A percentile compares a stretch with the other conserved stretches of the same genome.
phyloP scores from a whole-genome alignment of 2,329 filamentous ascomycete genomes.

The Curvularia sp. region DNA sequence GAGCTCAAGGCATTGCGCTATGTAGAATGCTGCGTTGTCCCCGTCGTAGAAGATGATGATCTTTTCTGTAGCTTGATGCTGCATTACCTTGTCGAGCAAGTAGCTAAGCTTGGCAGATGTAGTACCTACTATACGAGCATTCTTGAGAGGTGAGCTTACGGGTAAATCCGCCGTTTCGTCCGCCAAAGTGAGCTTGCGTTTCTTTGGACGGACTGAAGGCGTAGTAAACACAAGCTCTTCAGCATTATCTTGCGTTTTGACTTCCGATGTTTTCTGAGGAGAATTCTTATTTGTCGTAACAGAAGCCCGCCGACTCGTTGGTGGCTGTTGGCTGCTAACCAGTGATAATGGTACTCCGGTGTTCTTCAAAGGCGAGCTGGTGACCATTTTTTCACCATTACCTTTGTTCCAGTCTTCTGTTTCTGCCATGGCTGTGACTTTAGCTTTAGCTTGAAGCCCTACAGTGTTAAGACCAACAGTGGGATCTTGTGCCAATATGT shows the following conservation, averaged over 20 bases:
- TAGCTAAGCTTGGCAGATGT: conserved; percentile 88
- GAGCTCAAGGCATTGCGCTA: conserved; percentile 81
- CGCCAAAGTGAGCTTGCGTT: conserved; percentile 42
- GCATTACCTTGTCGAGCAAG: conserved; percentile 73
- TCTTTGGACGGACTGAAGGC: conserved; percentile 34
- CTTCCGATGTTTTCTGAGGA: conserved; percentile 26
- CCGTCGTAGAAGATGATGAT: conserved; percentile 93
- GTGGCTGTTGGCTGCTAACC: conserved; percentile 47
- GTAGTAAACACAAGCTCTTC: background rate
- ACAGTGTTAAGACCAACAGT: conserved; percentile 34
- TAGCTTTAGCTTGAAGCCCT: conserved; percentile 39
- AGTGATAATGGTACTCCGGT: conserved; percentile 52
- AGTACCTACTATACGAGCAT: conserved; percentile 74
- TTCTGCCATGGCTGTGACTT: conserved; percentile 33
- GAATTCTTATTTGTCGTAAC: conserved; percentile 28
- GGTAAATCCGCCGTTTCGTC: conserved; percentile 42
- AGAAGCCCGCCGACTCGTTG: conserved; percentile 38
- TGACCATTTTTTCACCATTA: conserved; percentile 8
- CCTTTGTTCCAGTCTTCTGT: conserved; percentile 26
- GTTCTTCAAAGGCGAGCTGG: conserved; percentile 35
- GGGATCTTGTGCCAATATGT: conserved; percentile 36
- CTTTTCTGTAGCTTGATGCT: conserved; percentile 75
- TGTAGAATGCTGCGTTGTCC: conserved; percentile 84
- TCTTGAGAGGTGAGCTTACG: conserved; percentile 62
- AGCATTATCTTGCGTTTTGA: background rate